phyloP scores from a whole-genome alignment of 2,329 filamentous ascomycete species.

The Phyllosticta citribraziliensis region DNA sequence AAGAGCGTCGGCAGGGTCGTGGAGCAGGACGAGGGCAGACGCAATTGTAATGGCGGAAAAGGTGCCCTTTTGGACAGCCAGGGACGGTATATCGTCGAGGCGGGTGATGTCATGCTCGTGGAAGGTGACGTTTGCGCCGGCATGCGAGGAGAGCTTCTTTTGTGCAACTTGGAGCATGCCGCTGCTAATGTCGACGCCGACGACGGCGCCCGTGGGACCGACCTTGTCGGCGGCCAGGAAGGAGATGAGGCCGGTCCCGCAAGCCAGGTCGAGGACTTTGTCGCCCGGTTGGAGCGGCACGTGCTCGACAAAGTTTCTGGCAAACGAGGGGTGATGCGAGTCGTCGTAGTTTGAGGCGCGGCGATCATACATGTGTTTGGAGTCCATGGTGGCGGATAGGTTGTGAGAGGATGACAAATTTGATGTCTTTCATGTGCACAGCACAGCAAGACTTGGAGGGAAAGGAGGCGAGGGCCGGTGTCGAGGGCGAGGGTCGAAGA shows the following conservation, averaged over 20 bases:
- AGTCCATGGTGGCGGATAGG: conserved; percentile 10
- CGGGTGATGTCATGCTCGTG: conserved; percentile 28
- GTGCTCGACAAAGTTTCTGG: conserved; percentile 27
- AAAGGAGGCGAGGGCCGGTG: not conserved
- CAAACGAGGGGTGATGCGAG: conserved; percentile 33
- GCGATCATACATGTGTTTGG: conserved; percentile 26
- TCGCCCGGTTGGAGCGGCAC: conserved; percentile 26
- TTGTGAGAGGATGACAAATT: not conserved
- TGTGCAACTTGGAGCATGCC: conserved; percentile 19
- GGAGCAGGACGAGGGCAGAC: conserved; percentile 32
- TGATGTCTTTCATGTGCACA: not conserved
- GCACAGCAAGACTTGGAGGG: not conserved
- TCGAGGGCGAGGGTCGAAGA: not conserved
- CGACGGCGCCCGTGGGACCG: conserved; percentile 26
- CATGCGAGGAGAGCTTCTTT: not conserved
- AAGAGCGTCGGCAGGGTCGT: conserved; percentile 27
- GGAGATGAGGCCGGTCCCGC: conserved; percentile 36
- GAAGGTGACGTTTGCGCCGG: not conserved
- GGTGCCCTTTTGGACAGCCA: conserved; percentile 17
- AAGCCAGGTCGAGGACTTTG: conserved; percentile 36
- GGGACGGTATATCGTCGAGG: conserved; percentile 16
- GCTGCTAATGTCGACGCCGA: conserved; percentile 32
- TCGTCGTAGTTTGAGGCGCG: conserved; percentile 29
- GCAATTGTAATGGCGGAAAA: conserved; percentile 31
- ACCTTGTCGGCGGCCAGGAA: conserved; percentile 31